Conservation (phyloP, 2,329 filamentous ascomycete species). For the Alternaria arborescens region DNA sequence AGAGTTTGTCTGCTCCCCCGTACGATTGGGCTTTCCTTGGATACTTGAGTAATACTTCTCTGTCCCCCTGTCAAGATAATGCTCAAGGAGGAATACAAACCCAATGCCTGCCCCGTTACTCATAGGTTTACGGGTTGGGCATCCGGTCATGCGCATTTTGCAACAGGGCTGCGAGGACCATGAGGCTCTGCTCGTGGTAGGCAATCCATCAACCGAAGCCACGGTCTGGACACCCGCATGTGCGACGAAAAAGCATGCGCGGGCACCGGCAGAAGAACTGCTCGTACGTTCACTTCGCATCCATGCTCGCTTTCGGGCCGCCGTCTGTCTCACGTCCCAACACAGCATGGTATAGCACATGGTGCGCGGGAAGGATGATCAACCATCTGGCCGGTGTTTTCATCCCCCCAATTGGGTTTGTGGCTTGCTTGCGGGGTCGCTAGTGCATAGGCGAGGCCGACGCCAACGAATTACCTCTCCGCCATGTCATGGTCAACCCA, state of each 20-base stretch:
- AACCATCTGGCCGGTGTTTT: conserved; percentile 27
- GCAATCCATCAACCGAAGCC: conserved; percentile 19
- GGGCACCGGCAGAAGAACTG: conserved; percentile 4
- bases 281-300: conserved; percentile 8
- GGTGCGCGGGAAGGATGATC: conserved; percentile 32
- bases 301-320: conserved; percentile 19
- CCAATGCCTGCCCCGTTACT: neutral
- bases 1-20: neutral
- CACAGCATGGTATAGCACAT: conserved; percentile 17
- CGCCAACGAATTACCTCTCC: conserved; percentile 25
- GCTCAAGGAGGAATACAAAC: neutral
- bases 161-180: neutral
- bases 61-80: neutral
- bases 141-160: conserved; percentile 11
- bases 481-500: conserved; percentile 33
- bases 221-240: conserved; percentile 3
- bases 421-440: conserved; percentile 34
- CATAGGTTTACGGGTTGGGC: neutral
- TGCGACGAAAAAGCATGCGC: conserved; percentile 15
- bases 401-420: conserved; percentile 11
- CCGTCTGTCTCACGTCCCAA: conserved; percentile 10
- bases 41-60: neutral
- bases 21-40: neutral
- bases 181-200: conserved; percentile 33
- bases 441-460: conserved; percentile 40